Conservation (phyloP, 106 monocot genomes). For the Amphibolis antarctica region DNA sequence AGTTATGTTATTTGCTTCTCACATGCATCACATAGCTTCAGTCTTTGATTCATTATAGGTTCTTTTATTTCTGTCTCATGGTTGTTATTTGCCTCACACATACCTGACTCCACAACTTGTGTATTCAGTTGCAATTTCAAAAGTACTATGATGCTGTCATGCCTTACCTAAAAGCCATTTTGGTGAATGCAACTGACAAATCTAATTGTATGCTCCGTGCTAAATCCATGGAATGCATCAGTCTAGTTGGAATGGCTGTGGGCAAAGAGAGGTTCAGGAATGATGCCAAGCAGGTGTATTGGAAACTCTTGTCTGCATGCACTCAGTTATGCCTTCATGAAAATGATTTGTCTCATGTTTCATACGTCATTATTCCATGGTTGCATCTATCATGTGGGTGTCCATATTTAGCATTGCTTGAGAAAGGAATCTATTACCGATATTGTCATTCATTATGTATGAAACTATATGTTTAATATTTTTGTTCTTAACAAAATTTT, state of each 20-base stretch:
- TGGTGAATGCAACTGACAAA: slow-evolving; percentile 95
- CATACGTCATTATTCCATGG: background rate
- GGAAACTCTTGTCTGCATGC: background rate
- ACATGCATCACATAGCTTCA: background rate
- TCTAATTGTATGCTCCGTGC: slow-evolving; percentile 98
- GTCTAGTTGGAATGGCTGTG: slow-evolving; percentile 98
- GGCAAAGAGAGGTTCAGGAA: slow-evolving; percentile 94
- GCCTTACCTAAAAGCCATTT: slow-evolving; percentile 86
- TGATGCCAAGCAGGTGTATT: slow-evolving; percentile 85
- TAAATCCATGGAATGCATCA: slow-evolving; percentile 98
- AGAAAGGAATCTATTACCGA: too few relatives aligned
- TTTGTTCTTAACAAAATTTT: too few relatives aligned
- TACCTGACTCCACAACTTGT: too few relatives aligned
- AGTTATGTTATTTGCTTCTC: background rate
- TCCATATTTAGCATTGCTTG: too few relatives aligned
- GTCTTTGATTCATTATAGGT: too few relatives aligned
- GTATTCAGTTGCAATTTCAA: slow-evolving; percentile 73
- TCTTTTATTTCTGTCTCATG: too few relatives aligned
- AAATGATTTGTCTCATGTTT: background rate
- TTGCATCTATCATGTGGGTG: too few relatives aligned
- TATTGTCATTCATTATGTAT: too few relatives aligned
- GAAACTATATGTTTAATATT: too few relatives aligned
- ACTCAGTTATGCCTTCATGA: background rate
- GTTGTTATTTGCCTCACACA: too few relatives aligned
- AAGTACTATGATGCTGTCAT: slow-evolving; percentile 99